Evolutionary conservation across 2,329 filamentous ascomycete genomes (phyloP), one percentile per base, ranked within the genome.

Genomic region (Rhinocladiella similis): DNA sequence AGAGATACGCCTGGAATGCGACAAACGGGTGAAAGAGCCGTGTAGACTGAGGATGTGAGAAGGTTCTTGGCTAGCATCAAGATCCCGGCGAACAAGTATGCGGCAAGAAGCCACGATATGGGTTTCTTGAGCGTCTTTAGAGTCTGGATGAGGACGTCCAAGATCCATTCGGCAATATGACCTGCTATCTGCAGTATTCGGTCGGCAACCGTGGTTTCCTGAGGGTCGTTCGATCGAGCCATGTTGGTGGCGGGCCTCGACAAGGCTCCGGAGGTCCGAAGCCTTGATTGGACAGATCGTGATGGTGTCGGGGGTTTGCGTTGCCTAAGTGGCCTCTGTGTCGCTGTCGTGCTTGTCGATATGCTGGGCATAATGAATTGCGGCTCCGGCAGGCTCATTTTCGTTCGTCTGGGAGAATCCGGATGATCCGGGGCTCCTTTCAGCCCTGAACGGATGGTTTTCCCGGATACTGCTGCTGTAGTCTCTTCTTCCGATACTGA

Each of bases 1-100:
- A 82, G 73, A 1, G 83, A 82, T 1, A 75, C 79, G 29, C 87
- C 87, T 0, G 89, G 89, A 1, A 93, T 73, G 18, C 82, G 80
- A 67, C 89, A 92, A 18, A 92, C 63, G 0, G 89, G 88, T 1
- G 86, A 84, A 1, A 92, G 70, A 0, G 86, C 84, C 9, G 80
- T 73, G 47, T 80, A 78, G 52, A 88, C 71, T 1, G 84, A 87
- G 47, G 77, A 78, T 14, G 83, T 85, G 27, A 88, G 70, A 67
- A 87, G 80, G 66, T 85, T 87, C 45, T 83, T 80, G 1, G 81
- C 75, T 19, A 89, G 73, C 38, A 86, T 81, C 47, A 83, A 69
- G 18, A 80, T 75, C 47, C 84, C 84, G 25, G 84, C 75, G 35
- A 83, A 75, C 12, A 89, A 70, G 66, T 87, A 87, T 43, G 84